A percentile compares a stretch with the other conserved stretches of the same genome.
Evolutionary conservation across 140 eudicot species (phyloP).

Genomic region (Senecio squalidus): DNA sequence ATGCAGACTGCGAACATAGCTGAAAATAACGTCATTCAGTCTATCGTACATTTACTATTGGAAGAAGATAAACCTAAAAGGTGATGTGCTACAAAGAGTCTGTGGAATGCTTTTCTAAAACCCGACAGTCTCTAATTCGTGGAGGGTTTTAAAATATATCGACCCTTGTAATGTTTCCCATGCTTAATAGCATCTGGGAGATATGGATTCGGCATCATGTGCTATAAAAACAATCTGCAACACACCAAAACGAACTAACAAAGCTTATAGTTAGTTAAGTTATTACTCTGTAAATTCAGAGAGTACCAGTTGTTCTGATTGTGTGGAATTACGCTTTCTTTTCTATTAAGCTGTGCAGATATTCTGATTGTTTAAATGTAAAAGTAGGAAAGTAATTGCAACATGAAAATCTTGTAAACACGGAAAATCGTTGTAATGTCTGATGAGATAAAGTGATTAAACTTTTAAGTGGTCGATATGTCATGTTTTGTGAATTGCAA

Average conservation of each 20-base stretch:
- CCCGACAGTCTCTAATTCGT: not conserved
- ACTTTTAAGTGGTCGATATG: too few species aligned
- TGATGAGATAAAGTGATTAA: too few species aligned
- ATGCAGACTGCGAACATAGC: slow-evolving; percentile 45
- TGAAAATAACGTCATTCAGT: slow-evolving; percentile 62
- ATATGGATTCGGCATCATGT: not conserved
- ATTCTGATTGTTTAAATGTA: too few species aligned
- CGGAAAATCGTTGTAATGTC: too few species aligned
- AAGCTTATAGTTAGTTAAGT: not conserved
- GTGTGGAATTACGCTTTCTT: too few species aligned
- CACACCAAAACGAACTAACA: too few species aligned
- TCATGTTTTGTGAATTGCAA: too few species aligned
- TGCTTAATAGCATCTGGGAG: slow-evolving; percentile 1
- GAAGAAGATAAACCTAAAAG: slow-evolving; percentile 70
- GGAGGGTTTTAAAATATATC: slow-evolving; percentile 2
- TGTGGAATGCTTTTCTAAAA: not conserved
- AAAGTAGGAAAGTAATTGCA: too few species aligned
- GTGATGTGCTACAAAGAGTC: slow-evolving; percentile 18
- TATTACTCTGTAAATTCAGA: not conserved
- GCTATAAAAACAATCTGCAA: slow-evolving; percentile 4
- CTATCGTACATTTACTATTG: slow-evolving; percentile 68
- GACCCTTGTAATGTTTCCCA: not conserved
- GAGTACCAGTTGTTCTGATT: not conserved
- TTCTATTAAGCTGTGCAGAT: too few species aligned
- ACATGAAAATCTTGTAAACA: too few species aligned